A percentile compares a stretch with the other conserved stretches of the same genome.
Evolutionary conservation across 1,139 yeast species (phyloP).

Genomic region (Yarrowia galli): DNA sequence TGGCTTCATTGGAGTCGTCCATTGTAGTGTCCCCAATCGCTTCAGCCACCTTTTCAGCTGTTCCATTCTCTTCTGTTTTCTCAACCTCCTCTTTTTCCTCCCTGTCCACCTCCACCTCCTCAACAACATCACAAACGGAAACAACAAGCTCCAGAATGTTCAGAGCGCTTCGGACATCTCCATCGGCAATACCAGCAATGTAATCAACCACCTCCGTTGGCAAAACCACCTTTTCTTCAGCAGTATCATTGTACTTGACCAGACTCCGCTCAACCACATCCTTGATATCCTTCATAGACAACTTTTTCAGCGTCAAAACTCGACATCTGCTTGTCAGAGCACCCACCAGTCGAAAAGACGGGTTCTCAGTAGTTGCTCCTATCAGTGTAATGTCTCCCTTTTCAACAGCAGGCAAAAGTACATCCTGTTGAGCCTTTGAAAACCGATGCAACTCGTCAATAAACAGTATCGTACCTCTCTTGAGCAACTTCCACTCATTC

Average conservation of each 20-base stretch:
- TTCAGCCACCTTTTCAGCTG: background rate
- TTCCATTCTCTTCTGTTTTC: too few relatives aligned
- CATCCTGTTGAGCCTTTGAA: constrained; percentile 88
- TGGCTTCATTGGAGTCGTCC: background rate
- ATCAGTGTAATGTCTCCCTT: constrained; percentile 57
- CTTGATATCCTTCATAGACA: constrained; percentile 62
- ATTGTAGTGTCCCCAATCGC: background rate
- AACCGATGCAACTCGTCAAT: constrained; percentile 94
- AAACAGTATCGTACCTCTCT: constrained; percentile 76
- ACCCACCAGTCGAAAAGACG: constrained; percentile 86
- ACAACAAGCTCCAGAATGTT: constrained; percentile 70
- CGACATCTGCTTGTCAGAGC: constrained; percentile 89
- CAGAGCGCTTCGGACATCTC: constrained; percentile 86
- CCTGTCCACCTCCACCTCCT: background rate
- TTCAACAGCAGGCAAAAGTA: constrained; percentile 68
- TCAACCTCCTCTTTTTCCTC: background rate
- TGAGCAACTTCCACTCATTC: constrained; percentile 69
- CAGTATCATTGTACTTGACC: constrained; percentile 63
- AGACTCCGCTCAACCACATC: constrained; percentile 70
- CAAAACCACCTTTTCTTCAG: constrained; percentile 59
- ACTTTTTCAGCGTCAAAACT: constrained; percentile 78
- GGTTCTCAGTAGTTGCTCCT: constrained; percentile 98
- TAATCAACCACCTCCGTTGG: constrained; percentile 67
- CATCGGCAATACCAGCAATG: constrained; percentile 80
- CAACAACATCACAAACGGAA: constrained; percentile 40